Percentiles rank a stretch among this genome's conserved stretches.
These are phyloP conservation scores for Xylaria cubensis DNA, from an alignment of 495 filamentous ascomycete species.

Conservation along the genomic window DNA sequence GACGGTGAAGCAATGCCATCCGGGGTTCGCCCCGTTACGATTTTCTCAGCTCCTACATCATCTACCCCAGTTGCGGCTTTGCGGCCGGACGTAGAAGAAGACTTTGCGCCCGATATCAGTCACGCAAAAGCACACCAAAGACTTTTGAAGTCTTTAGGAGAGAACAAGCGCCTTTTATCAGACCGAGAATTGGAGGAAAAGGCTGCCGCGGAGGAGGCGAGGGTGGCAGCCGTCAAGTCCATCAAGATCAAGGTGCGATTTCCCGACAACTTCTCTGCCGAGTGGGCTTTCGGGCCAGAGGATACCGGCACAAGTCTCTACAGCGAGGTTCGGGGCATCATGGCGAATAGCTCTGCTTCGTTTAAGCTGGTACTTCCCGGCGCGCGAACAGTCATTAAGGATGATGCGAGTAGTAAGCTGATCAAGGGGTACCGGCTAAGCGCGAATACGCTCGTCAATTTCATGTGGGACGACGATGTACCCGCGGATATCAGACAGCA, in stretches of 20 bases:
- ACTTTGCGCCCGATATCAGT: slow-evolving; percentile 83
- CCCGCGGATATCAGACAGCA: slow-evolving; percentile 53
- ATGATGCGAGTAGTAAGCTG: slow-evolving; percentile 56
- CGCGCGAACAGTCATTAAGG: slow-evolving; percentile 43
- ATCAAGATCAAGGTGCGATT: slow-evolving; percentile 84
- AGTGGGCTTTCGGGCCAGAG: slow-evolving; percentile 65
- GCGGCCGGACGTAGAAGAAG: slow-evolving; percentile 67
- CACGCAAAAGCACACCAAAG: slow-evolving; percentile 85
- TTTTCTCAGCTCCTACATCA: slow-evolving; percentile 77
- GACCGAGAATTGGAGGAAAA: slow-evolving; percentile 69
- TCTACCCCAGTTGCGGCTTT: slow-evolving; percentile 77
- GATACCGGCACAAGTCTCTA: slow-evolving; percentile 74
- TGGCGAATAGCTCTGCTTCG: slow-evolving; percentile 52
- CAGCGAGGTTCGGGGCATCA: slow-evolving; percentile 63
- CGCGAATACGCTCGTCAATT: slow-evolving; percentile 74
- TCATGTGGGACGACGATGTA: slow-evolving; percentile 73
- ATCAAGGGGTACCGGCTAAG: slow-evolving; percentile 74
- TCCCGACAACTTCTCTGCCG: slow-evolving; percentile 78
- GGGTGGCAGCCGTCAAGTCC: slow-evolving; percentile 66
- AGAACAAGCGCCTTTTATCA: slow-evolving; percentile 72
- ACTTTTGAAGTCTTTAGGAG: slow-evolving; percentile 65
- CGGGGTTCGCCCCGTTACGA: slow-evolving; percentile 61
- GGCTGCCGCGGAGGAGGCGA: slow-evolving; percentile 64
- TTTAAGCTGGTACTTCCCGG: slow-evolving; percentile 57
- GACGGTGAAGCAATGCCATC: slow-evolving; percentile 30